phyloP scores from a whole-genome alignment of 2,329 filamentous ascomycete genomes.

The Stagonosporopsis tanaceti region DNA sequence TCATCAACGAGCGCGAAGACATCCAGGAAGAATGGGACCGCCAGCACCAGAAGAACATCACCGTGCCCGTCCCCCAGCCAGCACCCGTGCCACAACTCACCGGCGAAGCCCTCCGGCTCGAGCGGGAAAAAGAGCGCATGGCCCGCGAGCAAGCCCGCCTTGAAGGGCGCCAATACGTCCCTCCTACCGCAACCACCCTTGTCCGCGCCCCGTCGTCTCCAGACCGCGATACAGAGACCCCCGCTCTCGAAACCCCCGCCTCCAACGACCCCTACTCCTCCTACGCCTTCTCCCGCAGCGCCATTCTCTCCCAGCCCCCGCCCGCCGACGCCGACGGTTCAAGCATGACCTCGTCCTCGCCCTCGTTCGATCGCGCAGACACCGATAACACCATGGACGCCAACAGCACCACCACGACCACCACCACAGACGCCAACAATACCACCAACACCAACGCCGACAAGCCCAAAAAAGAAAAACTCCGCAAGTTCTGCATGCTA shows the following conservation, averaged over 20 bases:
- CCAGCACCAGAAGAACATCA: slow-evolving; percentile 4
- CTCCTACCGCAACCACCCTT: slow-evolving; percentile 14
- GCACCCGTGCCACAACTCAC: slow-evolving; percentile 31
- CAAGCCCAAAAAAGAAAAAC: slow-evolving; percentile 52
- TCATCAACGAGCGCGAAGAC: slow-evolving; percentile 69
- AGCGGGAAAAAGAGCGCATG: slow-evolving; percentile 29
- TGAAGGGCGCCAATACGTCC: slow-evolving; percentile 32
- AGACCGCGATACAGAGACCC: slow-evolving; percentile 21
- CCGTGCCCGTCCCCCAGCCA: not conserved
- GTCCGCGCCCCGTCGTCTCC: not conserved
- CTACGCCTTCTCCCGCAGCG: slow-evolving; percentile 44
- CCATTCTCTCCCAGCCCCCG: slow-evolving; percentile 37
- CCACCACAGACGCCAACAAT: slow-evolving; percentile 26
- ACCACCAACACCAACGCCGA: slow-evolving; percentile 10
- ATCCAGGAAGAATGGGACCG: slow-evolving; percentile 57
- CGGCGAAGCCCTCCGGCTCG: slow-evolving; percentile 33
- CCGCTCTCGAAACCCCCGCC: slow-evolving; percentile 27
- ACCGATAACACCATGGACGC: too few relatives aligned
- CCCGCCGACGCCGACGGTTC: slow-evolving; percentile 38
- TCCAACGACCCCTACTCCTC: slow-evolving; percentile 27
- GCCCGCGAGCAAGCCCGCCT: slow-evolving; percentile 15
- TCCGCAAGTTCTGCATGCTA: slow-evolving; percentile 81
- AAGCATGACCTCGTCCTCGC: slow-evolving; percentile 33
- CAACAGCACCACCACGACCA: not conserved
- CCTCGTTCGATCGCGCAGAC: not conserved